Percentiles rank a stretch among this genome's conserved stretches.
phyloP scores from a whole-genome alignment of 2,329 filamentous ascomycete species.

The Pseudogymnoascus sp. region DNA sequence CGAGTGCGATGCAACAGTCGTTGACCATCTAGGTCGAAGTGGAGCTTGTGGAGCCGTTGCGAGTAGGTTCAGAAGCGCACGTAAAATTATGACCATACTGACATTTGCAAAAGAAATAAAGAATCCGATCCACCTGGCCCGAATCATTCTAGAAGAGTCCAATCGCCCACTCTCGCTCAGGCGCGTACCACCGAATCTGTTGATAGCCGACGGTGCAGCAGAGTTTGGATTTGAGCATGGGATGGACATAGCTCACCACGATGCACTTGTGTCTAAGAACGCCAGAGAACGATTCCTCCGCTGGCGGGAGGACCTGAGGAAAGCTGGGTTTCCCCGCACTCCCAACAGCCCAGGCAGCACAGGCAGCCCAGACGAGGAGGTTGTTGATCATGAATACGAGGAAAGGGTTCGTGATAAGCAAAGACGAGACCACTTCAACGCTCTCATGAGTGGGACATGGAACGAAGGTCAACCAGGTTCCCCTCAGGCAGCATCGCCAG shows the following conservation, averaged over 20 bases:
- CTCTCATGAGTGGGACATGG: conserved; percentile 50
- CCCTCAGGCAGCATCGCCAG: conserved; percentile 29
- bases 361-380: conserved; percentile 19
- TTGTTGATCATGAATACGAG: conserved; percentile 22
- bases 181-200: conserved; percentile 84
- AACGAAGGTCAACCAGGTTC: conserved; percentile 57
- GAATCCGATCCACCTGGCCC: conserved; percentile 84
- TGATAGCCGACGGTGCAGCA: conserved; percentile 77
- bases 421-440: conserved; percentile 42
- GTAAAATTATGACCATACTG: conserved; percentile 17
- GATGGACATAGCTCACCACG: conserved; percentile 63
- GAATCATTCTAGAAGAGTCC: conserved; percentile 70
- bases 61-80: conserved; percentile 49
- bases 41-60: conserved; percentile 87
- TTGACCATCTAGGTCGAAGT: conserved; percentile 84
- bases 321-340: conserved; percentile 42
- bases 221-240: conserved; percentile 78
- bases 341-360: conserved; percentile 21
- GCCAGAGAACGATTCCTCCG: conserved; percentile 69
- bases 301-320: conserved; percentile 68
- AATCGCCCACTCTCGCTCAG: conserved; percentile 70
- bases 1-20: conserved; percentile 88
- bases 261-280: conserved; percentile 69
- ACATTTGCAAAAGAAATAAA: conserved; percentile 59
- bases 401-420: conserved; percentile 24